Percentiles rank a stretch among this genome's conserved stretches.
phyloP scores from a whole-genome alignment of 179 eudicot genomes.

The Heliamphora pulchella region DNA sequence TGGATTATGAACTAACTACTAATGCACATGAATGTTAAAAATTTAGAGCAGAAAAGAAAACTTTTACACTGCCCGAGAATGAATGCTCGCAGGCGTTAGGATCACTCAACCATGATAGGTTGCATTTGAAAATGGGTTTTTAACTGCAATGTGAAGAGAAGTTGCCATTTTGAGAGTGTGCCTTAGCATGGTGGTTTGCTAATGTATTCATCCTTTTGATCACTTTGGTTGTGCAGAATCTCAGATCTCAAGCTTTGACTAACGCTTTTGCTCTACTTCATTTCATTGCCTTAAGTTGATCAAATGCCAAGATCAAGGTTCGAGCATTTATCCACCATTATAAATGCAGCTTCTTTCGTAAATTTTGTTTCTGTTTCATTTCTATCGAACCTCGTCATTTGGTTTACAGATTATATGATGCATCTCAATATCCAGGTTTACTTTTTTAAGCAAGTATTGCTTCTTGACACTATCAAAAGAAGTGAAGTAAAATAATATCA shows the following conservation, averaged over 20 bases:
- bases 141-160: background rate
- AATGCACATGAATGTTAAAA: too few relatives aligned
- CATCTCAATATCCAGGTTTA: too few relatives aligned
- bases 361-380: background rate
- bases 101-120: too few relatives aligned
- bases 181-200: background rate
- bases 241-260: conserved; percentile 13
- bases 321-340: background rate
- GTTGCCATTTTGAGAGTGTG: background rate
- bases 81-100: too few relatives aligned
- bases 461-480: too few relatives aligned
- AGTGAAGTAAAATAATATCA: too few relatives aligned
- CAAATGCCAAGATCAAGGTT: conserved; percentile 65
- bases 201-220: background rate
- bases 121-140: too few relatives aligned
- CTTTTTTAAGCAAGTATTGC: too few relatives aligned
- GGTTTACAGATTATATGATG: background rate
- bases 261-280: background rate
- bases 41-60: too few relatives aligned
- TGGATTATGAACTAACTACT: too few relatives aligned
- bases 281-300: conserved; percentile 10
- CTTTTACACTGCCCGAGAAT: too few relatives aligned
- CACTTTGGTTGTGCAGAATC: background rate
- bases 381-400: background rate
- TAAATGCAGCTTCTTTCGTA: background rate